Evolutionary conservation across 2,329 filamentous ascomycete species (phyloP).

Genomic region (Dryadomyces quercus-mongolicae): DNA sequence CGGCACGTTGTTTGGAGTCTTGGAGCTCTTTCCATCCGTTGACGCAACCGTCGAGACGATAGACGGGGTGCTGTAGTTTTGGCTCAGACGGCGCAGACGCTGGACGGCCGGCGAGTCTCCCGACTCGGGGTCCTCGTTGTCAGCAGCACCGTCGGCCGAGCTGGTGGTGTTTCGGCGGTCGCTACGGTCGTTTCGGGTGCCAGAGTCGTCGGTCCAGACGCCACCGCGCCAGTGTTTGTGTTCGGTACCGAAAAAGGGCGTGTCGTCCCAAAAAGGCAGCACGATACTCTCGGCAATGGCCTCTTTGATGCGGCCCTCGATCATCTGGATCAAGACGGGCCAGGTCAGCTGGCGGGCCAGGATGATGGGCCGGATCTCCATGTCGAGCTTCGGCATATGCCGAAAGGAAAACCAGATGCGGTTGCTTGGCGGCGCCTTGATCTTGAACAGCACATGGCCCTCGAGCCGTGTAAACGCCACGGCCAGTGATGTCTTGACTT

Average conservation of each 20-base stretch:
- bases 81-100: conserved; percentile 35
- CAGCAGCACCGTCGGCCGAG: conserved; percentile 24
- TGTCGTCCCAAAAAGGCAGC: conserved; percentile 89
- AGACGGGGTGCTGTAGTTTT: conserved; percentile 38
- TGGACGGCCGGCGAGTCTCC: conserved; percentile 23
- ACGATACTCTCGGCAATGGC: conserved; percentile 88
- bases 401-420: conserved; percentile 94
- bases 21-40: neutral
- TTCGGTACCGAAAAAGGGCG: conserved; percentile 76
- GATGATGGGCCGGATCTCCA: conserved; percentile 91
- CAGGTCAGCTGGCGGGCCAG: conserved; percentile 94
- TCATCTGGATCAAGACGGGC: conserved; percentile 78
- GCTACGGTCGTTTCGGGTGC: conserved; percentile 33
- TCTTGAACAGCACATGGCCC: conserved; percentile 71
- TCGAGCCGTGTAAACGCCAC: conserved; percentile 75
- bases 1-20: conserved; percentile 15
- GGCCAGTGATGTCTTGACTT: conserved; percentile 80
- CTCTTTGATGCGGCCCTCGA: conserved; percentile 90
- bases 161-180: conserved; percentile 9
- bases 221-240: conserved; percentile 73
- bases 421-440: conserved; percentile 94
- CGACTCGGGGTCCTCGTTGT: conserved; percentile 21
- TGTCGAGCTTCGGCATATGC: conserved; percentile 83
- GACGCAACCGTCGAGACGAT: conserved; percentile 16
- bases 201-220: conserved; percentile 50